These are phyloP conservation scores for Fusarium sp. DNA, from an alignment of 2,329 filamentous ascomycete species.

Conservation along the genomic window DNA sequence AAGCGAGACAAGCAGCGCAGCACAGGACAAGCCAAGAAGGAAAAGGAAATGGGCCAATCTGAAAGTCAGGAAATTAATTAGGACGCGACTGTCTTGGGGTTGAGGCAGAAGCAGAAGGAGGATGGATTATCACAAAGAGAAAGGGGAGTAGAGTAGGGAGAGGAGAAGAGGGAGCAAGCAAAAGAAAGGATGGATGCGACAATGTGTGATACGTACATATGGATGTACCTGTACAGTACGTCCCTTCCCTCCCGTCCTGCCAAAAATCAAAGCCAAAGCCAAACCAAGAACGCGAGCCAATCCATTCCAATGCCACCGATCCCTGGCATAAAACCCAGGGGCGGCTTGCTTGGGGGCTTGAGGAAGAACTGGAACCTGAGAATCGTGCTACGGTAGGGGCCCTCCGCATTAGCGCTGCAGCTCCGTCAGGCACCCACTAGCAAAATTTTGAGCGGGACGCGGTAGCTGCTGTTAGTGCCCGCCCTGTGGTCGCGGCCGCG, in stretches of 20 bases:
- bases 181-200: neutral
- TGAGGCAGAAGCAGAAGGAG: neutral
- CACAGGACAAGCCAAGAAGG: neutral
- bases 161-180: neutral
- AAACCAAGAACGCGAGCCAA: conserved; percentile 17
- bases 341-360: neutral
- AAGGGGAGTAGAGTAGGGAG: conserved; percentile 1
- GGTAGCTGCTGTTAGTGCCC: conserved; percentile 36
- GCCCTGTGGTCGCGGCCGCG: conserved; percentile 1
- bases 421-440: conserved; percentile 30
- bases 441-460: conserved; percentile 16
- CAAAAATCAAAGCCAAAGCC: conserved; percentile 9
- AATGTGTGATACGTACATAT: neutral
- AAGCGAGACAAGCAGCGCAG: neutral
- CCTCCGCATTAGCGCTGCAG: conserved; percentile 39
- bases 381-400: conserved; percentile 4
- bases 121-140: neutral
- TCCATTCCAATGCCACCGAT: conserved; percentile 33
- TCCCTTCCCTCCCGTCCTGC: conserved; percentile 13
- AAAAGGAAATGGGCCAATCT: conserved; percentile 4
- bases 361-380: neutral
- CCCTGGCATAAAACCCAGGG: conserved; percentile 19
- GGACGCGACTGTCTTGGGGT: neutral
- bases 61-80: conserved; percentile 9
- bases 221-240: neutral